phyloP scores from a whole-genome alignment of 2,329 filamentous ascomycete genomes.

The Dothiorella sarmentorum region DNA sequence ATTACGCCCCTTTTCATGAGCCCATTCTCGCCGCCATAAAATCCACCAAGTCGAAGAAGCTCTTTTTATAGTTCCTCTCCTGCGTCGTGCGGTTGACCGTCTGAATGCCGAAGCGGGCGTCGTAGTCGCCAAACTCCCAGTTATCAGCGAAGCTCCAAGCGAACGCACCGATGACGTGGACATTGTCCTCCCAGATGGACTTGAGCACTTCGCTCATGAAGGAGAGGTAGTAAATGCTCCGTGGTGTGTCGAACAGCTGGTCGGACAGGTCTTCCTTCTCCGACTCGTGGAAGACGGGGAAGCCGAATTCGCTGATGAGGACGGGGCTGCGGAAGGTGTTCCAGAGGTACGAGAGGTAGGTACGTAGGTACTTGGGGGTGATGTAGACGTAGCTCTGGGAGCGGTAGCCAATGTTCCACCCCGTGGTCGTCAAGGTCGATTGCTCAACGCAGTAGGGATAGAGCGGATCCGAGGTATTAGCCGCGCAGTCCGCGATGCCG shows the following conservation, averaged over 20 bases:
- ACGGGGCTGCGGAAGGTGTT: slow-evolving; percentile 54
- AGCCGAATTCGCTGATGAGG: slow-evolving; percentile 37
- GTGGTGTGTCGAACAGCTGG: slow-evolving; percentile 31
- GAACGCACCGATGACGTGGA: slow-evolving; percentile 35
- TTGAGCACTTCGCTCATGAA: slow-evolving; percentile 36
- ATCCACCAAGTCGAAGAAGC: slow-evolving; percentile 47
- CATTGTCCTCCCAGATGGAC: slow-evolving; percentile 40
- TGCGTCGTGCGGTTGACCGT: slow-evolving; percentile 39
- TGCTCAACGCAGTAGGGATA: slow-evolving; percentile 37
- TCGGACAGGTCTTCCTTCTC: slow-evolving; percentile 28
- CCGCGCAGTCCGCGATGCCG: slow-evolving; percentile 37
- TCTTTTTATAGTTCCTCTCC: slow-evolving; percentile 37
- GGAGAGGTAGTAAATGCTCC: slow-evolving; percentile 31
- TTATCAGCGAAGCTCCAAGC: slow-evolving; percentile 40
- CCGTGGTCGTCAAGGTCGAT: slow-evolving; percentile 45
- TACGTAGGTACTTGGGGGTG: slow-evolving; percentile 56
- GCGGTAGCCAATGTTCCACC: slow-evolving; percentile 57
- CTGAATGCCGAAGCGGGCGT: slow-evolving; percentile 54
- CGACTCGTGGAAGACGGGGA: slow-evolving; percentile 34
- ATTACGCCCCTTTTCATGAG: not conserved
- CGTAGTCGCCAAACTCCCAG: slow-evolving; percentile 49
- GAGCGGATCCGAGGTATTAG: slow-evolving; percentile 32
- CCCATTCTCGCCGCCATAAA: slow-evolving; percentile 40
- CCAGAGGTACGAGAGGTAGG: slow-evolving; percentile 56
- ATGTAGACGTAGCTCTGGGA: slow-evolving; percentile 57